phyloP scores from a whole-genome alignment of 768 basidiomycete genomes.

The Podaxis sp. region DNA sequence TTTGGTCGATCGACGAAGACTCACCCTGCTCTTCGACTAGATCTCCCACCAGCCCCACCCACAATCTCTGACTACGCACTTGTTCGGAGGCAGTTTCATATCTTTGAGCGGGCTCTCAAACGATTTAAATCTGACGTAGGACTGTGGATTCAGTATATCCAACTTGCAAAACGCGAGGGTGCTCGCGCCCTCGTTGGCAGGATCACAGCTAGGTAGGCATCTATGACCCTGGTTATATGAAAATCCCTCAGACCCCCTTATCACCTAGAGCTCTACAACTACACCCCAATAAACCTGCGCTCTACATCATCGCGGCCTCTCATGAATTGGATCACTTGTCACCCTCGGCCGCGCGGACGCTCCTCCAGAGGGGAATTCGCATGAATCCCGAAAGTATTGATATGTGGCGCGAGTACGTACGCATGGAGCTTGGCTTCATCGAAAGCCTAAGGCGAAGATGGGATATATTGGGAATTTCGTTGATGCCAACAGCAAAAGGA shows the following conservation, averaged over 20 bases:
- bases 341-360: conserved; percentile 75
- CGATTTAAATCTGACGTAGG: conserved; percentile 87
- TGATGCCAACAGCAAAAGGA: conserved; percentile 9
- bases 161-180: conserved; percentile 77
- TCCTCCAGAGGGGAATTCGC: conserved; percentile 85
- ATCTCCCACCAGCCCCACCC: conserved; percentile 45
- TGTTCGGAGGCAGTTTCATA: conserved; percentile 81
- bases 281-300: conserved; percentile 72
- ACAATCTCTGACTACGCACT: conserved; percentile 85
- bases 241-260: conserved; percentile 14
- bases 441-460: conserved; percentile 79
- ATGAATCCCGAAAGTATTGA: conserved; percentile 69
- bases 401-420: conserved; percentile 89
- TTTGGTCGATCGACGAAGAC: neutral
- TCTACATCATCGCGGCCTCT: conserved; percentile 83
- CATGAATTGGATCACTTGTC: conserved; percentile 78
- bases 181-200: conserved; percentile 79
- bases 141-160: conserved; percentile 88
- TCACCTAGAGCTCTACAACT: conserved; percentile 79
- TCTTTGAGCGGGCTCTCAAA: conserved; percentile 86
- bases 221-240: conserved; percentile 8
- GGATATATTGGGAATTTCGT: conserved; percentile 71
- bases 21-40: conserved; percentile 25
- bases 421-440: conserved; percentile 86
- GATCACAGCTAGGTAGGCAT: conserved; percentile 73